A percentile compares a stretch with the other conserved stretches of the same genome.
These are phyloP conservation scores for Solanum etuberosum DNA, from an alignment of 257 asterid genomes.

Conservation along the genomic window DNA sequence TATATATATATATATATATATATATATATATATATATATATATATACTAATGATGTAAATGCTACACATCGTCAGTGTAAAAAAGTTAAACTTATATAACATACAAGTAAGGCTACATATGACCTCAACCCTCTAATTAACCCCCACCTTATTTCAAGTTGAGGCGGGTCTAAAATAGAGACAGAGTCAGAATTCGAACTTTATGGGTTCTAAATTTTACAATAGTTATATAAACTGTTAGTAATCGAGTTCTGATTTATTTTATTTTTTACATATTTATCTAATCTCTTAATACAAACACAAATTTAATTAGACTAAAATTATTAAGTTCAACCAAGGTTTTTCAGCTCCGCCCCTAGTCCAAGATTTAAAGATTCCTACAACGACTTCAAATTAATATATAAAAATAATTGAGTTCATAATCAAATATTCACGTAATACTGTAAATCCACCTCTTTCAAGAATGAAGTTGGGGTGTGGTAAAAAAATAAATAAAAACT, in stretches of 20 bases:
- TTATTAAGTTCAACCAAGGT: accelerated
- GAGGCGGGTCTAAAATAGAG: background rate
- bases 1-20: too few relatives aligned
- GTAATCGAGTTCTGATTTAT: background rate
- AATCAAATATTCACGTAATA: background rate
- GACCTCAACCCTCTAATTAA: background rate
- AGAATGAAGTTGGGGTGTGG: background rate
- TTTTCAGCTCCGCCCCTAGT: background rate
- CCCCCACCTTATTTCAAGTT: background rate
- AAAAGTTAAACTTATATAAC: background rate
- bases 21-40: too few relatives aligned
- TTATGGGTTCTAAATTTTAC: background rate
- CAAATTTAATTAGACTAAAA: background rate
- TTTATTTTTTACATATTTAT: background rate
- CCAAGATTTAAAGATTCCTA: background rate
- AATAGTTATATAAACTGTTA: background rate
- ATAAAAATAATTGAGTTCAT: accelerated
- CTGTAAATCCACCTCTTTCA: background rate
- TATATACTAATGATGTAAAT: too few relatives aligned
- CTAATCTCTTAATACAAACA: background rate
- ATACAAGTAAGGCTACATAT: background rate
- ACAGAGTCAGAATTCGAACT: background rate
- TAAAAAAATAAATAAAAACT: background rate
- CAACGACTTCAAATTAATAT: background rate
- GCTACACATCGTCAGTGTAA: too few relatives aligned